These are phyloP conservation scores for Arachis stenosperma DNA, from an alignment of 306 rosid genomes.

Conservation along the genomic window DNA sequence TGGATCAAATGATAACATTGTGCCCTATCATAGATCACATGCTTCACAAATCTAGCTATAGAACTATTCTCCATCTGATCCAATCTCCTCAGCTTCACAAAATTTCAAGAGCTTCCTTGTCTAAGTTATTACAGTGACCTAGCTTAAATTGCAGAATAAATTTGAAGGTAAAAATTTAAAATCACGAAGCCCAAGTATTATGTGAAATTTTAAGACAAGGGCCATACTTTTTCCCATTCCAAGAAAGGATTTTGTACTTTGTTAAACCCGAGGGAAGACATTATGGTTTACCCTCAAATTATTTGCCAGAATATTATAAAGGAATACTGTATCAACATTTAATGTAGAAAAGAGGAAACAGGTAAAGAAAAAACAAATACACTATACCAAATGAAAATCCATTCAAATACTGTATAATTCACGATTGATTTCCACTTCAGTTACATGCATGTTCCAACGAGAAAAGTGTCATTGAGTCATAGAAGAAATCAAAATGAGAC, in stretches of 20 bases:
- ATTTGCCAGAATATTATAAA: constrained; percentile 3
- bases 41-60: no score
- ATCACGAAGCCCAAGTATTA: background rate
- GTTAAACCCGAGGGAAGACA: background rate
- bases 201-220: constrained; percentile 1
- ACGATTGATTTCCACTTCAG: background rate
- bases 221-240: no score
- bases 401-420: no score
- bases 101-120: background rate
- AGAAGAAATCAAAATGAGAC: constrained; percentile 2
- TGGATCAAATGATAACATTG: no score
- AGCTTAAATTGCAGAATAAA: background rate
- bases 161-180: no score
- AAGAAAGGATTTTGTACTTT: background rate
- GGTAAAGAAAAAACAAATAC: constrained; percentile 12
- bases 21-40: no score
- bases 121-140: no score
- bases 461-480: constrained; percentile 2
- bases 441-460: constrained; percentile 2
- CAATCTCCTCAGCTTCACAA: no score
- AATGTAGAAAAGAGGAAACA: background rate
- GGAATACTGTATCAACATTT: background rate
- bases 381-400: background rate
- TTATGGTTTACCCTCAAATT: background rate
- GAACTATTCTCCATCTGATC: no score